phyloP scores from a whole-genome alignment of 192 early-diverging fungal genomes.

The Backusella luteola region DNA sequence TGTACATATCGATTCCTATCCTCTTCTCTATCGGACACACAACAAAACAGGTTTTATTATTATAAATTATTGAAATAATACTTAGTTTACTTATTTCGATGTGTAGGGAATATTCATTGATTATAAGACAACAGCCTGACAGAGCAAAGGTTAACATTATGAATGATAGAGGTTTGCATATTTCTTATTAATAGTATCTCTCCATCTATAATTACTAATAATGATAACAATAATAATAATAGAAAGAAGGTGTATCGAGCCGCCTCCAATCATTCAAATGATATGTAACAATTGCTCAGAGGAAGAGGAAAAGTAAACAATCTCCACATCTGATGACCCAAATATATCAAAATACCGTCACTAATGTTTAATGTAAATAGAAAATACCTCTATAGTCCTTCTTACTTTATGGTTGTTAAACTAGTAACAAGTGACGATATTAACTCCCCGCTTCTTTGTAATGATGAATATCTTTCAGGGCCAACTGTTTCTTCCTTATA shows the following conservation, averaged over 20 bases:
- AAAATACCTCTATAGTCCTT: neutral
- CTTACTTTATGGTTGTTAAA: neutral
- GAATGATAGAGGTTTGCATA: neutral
- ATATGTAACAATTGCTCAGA: slow-evolving; percentile 3
- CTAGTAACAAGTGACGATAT: neutral
- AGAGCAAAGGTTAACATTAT: neutral
- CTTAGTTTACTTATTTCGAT: neutral
- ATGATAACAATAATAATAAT: neutral
- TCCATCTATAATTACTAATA: neutral
- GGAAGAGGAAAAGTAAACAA: neutral
- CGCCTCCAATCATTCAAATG: neutral
- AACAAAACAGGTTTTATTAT: neutral
- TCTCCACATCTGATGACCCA: neutral
- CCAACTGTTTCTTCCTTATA: slow-evolving; percentile 87
- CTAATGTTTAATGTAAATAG: neutral
- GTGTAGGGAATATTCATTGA: neutral
- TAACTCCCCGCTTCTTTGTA: neutral
- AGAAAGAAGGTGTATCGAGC: neutral
- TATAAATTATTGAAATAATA: neutral
- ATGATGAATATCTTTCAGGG: slow-evolving; percentile 63
- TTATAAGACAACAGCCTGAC: neutral
- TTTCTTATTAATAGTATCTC: neutral
- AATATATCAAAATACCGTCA: no score
- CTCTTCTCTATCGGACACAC: neutral
- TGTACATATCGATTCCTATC: neutral